These are phyloP conservation scores for Phialophora tarda DNA, from an alignment of 2,329 filamentous ascomycete genomes.

Conservation along the genomic window DNA sequence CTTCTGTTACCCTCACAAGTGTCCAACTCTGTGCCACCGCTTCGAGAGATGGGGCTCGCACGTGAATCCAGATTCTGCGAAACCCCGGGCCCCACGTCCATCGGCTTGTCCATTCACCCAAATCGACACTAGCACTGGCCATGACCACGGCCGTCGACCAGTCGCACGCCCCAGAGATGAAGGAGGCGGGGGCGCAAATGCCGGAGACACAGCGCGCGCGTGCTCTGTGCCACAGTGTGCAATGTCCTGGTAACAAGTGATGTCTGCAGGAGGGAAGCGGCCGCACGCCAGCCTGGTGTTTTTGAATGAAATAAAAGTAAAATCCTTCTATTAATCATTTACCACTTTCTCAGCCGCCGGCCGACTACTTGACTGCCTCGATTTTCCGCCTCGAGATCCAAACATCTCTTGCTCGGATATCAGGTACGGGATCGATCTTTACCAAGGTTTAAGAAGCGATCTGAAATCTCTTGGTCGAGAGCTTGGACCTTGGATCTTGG, in stretches of 20 bases:
- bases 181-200: conserved; percentile 18
- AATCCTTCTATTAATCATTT: neutral
- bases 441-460: neutral
- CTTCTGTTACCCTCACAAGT: neutral
- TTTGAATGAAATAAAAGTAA: neutral
- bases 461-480: neutral
- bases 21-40: neutral
- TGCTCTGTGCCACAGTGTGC: too few species aligned
- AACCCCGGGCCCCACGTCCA: conserved; percentile 15
- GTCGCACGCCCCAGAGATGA: conserved; percentile 3
- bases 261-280: neutral
- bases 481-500: too few species aligned
- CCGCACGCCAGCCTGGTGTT: neutral
- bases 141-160: neutral
- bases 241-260: neutral
- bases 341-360: neutral
- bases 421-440: too few species aligned
- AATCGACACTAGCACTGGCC: conserved; percentile 8
- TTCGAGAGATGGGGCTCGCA: conserved; percentile 17
- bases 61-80: neutral
- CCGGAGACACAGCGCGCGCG: neutral
- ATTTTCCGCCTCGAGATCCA: neutral
- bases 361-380: neutral
- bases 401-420: too few species aligned
- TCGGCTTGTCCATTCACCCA: conserved; percentile 19